Percentiles rank a stretch among this genome's conserved stretches.
Evolutionary conservation across 306 rosid species (phyloP).

Genomic region (Cajanus cajan): DNA sequence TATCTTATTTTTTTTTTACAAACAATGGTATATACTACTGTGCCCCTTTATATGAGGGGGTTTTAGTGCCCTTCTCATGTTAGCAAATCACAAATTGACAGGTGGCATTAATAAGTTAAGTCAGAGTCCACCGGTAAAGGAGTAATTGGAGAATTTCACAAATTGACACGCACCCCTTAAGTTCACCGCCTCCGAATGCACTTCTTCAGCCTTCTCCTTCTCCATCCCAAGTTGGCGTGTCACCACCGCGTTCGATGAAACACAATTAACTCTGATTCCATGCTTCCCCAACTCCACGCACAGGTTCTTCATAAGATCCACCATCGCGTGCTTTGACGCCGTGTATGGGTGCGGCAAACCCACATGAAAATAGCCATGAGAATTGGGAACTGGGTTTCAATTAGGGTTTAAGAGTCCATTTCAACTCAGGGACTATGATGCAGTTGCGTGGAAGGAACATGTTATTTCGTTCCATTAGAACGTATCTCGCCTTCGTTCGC

Average conservation of each 20-base stretch:
- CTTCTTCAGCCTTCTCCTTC: conserved; percentile 5
- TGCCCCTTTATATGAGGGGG: no score
- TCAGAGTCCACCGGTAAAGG: no score
- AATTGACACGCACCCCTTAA: conserved; percentile 27
- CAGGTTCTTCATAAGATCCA: conserved; percentile 55
- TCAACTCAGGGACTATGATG: background rate
- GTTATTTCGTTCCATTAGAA: conserved; percentile 53
- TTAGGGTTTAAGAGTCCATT: background rate
- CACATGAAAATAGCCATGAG: background rate
- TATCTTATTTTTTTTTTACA: no score
- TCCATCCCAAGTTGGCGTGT: conserved; percentile 13
- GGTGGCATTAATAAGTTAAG: no score
- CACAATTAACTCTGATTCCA: conserved; percentile 61
- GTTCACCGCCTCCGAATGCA: background rate
- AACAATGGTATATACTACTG: no score
- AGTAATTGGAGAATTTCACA: no score
- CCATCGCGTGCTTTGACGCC: conserved; percentile 57
- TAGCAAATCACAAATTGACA: no score
- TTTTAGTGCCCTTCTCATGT: no score
- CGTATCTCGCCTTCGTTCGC: conserved; percentile 44
- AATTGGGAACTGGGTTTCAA: background rate
- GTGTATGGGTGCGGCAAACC: conserved; percentile 29
- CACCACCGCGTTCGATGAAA: conserved; percentile 51
- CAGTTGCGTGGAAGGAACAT: conserved; percentile 8
- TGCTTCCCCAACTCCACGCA: conserved; percentile 57